Evolutionary conservation across 164 flowering plant species (phyloP), one percentile per base, ranked within the genome.

Genomic region (Vitis rupestris): DNA sequence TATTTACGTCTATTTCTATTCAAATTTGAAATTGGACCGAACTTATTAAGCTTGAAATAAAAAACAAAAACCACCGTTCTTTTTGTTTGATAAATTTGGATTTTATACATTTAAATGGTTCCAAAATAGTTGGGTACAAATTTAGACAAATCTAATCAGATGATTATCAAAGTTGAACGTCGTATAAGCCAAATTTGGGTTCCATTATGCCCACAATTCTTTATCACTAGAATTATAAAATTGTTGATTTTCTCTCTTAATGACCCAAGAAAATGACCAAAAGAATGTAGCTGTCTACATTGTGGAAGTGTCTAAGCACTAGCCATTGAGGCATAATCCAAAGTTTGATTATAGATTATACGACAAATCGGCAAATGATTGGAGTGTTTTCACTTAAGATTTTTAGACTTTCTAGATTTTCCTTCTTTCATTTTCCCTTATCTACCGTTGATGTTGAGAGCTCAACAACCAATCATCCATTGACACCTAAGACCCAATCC

Each of bases 281-380:
- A 37, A 37, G 8, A 27, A 66, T 8, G 59, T 3, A 31, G 68
- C 68, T 14, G 29, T 27, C 58, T 10, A 50, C 30, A 12, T 61
- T 61, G 12, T 13, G 13, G 0, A 19, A 49, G 14, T 53, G 62
- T 37, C 55, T 59, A 59, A 74, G 68, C 64, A 63, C 77, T 37
- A 59, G 14, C 49, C 5, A 70, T 30, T 48, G 49, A 16, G 8
- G 57, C 10, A 75, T 67, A 75, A 57, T 75, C 70, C 74, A 75
- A 70, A 50, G 44, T 9, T 50, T 55, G 23, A 19, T 19, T 19
- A 1, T 19, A 19, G 50, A 16, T 29, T 9, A 55, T n/a, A 63
- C 44, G 52, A 74, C 77, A 69, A 69, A 74, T 14, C 70, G 70
- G 77, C 73, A 50, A 48, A 58, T 62, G 50, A 67, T 63, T 72